Conservation (phyloP, 257 asterid species). For the Vinca minor region DNA sequence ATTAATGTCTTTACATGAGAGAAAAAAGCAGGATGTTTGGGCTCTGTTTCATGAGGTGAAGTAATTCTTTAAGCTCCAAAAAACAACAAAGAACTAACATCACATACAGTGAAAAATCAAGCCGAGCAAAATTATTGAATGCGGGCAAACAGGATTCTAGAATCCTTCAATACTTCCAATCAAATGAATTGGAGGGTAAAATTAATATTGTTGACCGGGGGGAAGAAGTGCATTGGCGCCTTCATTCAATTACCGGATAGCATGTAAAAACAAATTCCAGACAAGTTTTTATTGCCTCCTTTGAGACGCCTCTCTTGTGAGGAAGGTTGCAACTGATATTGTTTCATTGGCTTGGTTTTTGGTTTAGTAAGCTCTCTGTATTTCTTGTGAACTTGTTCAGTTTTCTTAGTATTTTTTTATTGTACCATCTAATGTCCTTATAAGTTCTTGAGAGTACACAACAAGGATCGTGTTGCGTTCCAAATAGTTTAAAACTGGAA, state of each 20-base stretch:
- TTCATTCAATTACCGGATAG: neutral
- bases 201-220: neutral
- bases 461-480: neutral
- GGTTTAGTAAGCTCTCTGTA: neutral
- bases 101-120: neutral
- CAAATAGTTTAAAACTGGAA: too few species aligned
- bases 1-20: conserved; percentile 1
- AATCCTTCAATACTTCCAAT: neutral
- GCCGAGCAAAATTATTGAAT: neutral
- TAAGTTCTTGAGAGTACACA: neutral
- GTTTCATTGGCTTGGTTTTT: too few species aligned
- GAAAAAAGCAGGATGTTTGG: neutral
- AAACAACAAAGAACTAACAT: too few species aligned
- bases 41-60: neutral
- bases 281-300: neutral
- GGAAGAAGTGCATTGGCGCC: neutral
- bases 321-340: neutral
- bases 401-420: neutral
- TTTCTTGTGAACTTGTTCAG: neutral
- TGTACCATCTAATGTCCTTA: neutral
- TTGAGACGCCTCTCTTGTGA: neutral
- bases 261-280: neutral
- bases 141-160: neutral
- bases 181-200: neutral
- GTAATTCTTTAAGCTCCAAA: neutral